Percentiles rank a stretch among this genome's conserved stretches.
These are phyloP conservation scores for Symbiodinium pilosum DNA, from an alignment of 73 alveolate genomes.

Conservation along the genomic window DNA sequence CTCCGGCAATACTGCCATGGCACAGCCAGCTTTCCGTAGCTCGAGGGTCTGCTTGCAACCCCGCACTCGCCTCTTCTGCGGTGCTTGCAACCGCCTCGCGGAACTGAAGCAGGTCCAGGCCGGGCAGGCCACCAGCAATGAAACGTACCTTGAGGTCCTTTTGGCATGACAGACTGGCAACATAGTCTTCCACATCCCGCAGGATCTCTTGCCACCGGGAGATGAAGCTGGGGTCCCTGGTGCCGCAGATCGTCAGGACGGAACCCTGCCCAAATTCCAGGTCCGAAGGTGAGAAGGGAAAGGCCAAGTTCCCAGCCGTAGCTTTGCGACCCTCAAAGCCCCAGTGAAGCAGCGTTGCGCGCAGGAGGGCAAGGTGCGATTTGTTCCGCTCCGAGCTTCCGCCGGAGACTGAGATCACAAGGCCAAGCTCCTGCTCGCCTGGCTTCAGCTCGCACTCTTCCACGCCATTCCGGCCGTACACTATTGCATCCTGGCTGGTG, in stretches of 20 bases:
- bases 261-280: not conserved
- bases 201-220: slow-evolving; percentile 39
- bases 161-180: not conserved
- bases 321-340: slow-evolving; percentile 29
- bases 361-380: slow-evolving; percentile 28
- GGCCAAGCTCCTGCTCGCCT: slow-evolving; percentile 30
- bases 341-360: slow-evolving; percentile 44
- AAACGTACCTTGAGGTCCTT: not conserved
- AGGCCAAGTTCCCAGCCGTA: slow-evolving; percentile 49
- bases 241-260: slow-evolving; percentile 17
- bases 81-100: slow-evolving; percentile 14
- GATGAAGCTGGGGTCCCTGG: slow-evolving; percentile 29
- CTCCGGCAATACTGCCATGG: not conserved
- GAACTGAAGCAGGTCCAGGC: not conserved
- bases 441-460: not conserved
- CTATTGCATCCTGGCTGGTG: not conserved
- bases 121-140: not conserved
- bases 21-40: not conserved
- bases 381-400: not conserved
- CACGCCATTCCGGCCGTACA: slow-evolving; percentile 34
- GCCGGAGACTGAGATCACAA: slow-evolving; percentile 11
- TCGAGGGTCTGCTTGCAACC: not conserved
- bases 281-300: slow-evolving; percentile 47
- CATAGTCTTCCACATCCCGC: not conserved
- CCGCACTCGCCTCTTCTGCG: not conserved